phyloP scores from a whole-genome alignment of 495 filamentous ascomycete genomes.

The Neurospora terricola region DNA sequence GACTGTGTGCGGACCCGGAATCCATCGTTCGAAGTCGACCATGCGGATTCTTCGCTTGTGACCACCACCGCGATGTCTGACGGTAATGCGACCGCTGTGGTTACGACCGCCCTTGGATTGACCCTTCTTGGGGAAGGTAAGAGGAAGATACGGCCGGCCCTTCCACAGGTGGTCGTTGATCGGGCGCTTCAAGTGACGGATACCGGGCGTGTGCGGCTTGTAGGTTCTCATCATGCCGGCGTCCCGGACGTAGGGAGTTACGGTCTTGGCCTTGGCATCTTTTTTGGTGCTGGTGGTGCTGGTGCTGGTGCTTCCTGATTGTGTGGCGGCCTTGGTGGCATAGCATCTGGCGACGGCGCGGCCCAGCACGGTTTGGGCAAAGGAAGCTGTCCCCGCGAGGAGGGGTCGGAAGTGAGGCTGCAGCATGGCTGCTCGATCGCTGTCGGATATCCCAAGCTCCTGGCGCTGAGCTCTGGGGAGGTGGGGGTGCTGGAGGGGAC shows the following conservation, averaged over 20 bases:
- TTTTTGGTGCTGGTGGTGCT: constrained; percentile 1
- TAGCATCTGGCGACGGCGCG: constrained; percentile 14
- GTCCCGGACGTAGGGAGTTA: constrained; percentile 4
- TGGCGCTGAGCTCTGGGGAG: neutral
- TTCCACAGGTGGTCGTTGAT: constrained; percentile 97
- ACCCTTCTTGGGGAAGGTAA: constrained; percentile 86
- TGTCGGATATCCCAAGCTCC: neutral
- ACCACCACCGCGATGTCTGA: constrained; percentile 85
- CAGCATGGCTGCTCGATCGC: constrained; percentile 17
- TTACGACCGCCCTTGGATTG: constrained; percentile 89
- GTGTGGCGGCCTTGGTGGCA: constrained; percentile 8
- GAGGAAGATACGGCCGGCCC: constrained; percentile 67
- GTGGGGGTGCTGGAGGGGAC: neutral
- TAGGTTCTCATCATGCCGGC: constrained; percentile 63
- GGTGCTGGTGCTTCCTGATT: neutral
- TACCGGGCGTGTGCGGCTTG: constrained; percentile 87
- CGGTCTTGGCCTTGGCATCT: constrained; percentile 17
- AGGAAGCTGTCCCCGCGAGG: constrained; percentile 7
- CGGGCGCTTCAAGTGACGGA: constrained; percentile 81
- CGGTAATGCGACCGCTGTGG: constrained; percentile 70
- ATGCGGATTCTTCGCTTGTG: constrained; percentile 82
- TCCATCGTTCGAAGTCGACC: constrained; percentile 72
- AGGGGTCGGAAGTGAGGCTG: constrained; percentile 23
- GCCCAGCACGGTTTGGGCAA: constrained; percentile 15
- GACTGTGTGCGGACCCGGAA: constrained; percentile 70